A percentile compares a stretch with the other conserved stretches of the same genome.
phyloP scores from a whole-genome alignment of 257 asterid species.

The Penstemon barbatus region DNA sequence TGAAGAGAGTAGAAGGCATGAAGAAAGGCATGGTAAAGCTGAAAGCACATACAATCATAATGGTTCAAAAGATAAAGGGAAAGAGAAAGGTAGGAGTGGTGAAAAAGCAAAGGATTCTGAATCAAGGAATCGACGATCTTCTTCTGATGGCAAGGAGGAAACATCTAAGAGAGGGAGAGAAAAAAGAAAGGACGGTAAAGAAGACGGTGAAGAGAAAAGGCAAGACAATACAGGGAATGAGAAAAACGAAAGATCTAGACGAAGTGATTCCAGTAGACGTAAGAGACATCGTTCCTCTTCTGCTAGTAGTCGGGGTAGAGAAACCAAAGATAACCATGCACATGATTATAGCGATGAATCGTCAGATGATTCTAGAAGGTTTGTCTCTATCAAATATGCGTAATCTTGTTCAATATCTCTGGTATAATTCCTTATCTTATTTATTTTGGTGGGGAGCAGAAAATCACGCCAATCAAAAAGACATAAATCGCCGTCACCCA shows the following conservation, averaged over 20 bases:
- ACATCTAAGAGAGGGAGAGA: constrained; percentile 46
- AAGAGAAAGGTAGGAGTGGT: constrained; percentile 55
- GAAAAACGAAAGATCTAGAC: constrained; percentile 61
- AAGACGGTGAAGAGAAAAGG: constrained; percentile 50
- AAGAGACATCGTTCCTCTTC: constrained; percentile 69
- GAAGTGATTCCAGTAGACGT: constrained; percentile 60
- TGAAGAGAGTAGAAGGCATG: constrained; percentile 54
- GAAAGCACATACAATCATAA: constrained; percentile 47
- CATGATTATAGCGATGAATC: constrained; percentile 68
- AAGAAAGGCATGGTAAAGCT: constrained; percentile 48
- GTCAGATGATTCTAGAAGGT: constrained; percentile 79
- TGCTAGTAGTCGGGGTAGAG: constrained; percentile 56
- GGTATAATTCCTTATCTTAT: constrained; percentile 21
- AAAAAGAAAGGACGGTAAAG: constrained; percentile 47
- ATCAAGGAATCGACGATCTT: constrained; percentile 60
- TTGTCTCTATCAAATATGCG: constrained; percentile 16
- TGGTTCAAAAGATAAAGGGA: constrained; percentile 58
- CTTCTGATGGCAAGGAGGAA: constrained; percentile 57
- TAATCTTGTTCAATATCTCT: constrained; percentile 21
- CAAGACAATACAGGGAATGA: constrained; percentile 60
- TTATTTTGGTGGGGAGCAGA: constrained; percentile 50
- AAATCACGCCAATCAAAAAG: constrained; percentile 63
- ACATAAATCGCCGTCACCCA: constrained; percentile 75
- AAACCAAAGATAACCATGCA: constrained; percentile 52
- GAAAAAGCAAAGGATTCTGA: constrained; percentile 64